A percentile compares a stretch with the other conserved stretches of the same genome.
These are phyloP conservation scores for Starmerella vaccinii DNA, from an alignment of 805 yeast species.

Conservation along the genomic window DNA sequence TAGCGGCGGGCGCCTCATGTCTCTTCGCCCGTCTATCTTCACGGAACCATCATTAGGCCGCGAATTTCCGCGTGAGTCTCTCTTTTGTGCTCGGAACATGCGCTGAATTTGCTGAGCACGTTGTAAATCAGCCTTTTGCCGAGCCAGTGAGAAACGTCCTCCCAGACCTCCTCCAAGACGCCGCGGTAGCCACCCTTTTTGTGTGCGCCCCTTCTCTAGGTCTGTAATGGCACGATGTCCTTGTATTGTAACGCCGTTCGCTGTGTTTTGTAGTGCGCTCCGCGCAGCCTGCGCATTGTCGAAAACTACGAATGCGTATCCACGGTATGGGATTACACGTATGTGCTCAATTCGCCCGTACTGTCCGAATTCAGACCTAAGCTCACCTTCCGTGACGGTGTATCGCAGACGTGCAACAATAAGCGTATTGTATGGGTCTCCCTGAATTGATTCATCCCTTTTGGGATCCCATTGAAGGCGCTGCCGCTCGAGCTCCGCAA, in stretches of 20 bases:
- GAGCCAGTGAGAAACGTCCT: slow-evolving; percentile 34
- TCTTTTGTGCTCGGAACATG: not conserved
- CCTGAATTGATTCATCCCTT: slow-evolving; percentile 45
- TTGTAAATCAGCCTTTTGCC: slow-evolving; percentile 13
- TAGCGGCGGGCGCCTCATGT: not conserved
- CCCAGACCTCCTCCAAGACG: slow-evolving; percentile 87
- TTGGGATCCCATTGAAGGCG: slow-evolving; percentile 43
- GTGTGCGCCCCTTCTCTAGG: slow-evolving; percentile 34
- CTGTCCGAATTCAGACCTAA: slow-evolving; percentile 48
- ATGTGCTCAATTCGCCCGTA: slow-evolving; percentile 64
- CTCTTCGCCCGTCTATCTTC: not conserved
- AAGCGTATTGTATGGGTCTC: slow-evolving; percentile 70
- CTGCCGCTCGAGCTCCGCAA: slow-evolving; percentile 24
- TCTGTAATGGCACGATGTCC: slow-evolving; percentile 42
- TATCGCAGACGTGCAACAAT: slow-evolving; percentile 68
- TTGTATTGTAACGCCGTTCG: slow-evolving; percentile 44
- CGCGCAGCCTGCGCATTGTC: slow-evolving; percentile 50
- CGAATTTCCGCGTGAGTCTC: not conserved
- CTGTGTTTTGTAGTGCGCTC: slow-evolving; percentile 45
- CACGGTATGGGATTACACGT: slow-evolving; percentile 54
- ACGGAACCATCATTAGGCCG: not conserved
- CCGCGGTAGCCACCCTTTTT: slow-evolving; percentile 34
- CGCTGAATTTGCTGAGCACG: slow-evolving; percentile 11
- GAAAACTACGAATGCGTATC: slow-evolving; percentile 77
- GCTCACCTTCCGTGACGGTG: slow-evolving; percentile 52